Evolutionary conservation across 164 flowering plant genomes (phyloP), one percentile per base, ranked within the genome.

Genomic region (Magnolia sinica): DNA sequence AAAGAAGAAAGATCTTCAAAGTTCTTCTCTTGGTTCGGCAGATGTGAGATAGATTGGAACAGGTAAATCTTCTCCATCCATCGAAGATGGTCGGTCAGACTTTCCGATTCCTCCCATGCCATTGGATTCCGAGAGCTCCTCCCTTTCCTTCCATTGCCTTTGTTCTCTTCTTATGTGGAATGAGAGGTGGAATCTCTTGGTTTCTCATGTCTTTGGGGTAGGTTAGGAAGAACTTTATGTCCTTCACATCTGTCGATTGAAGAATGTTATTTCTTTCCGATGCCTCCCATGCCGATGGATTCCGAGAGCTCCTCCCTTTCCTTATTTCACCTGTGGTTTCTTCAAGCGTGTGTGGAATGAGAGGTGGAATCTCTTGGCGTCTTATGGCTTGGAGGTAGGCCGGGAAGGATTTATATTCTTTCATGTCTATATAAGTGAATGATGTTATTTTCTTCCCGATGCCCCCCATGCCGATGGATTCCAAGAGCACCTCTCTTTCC

Each of bases 221-320:
- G 18, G 13, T 6, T 55, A 16, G 61, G 13, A 55, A 55, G 61
- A 55, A 55, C 13, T 10, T 55, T 1, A 2, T 0, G 1, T 55
- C 61, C 18, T 55, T 55, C 18, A 10, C 4, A 10, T 3, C 61
- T 1, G 61, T 16, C 61, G 61, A 16, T 55, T 55, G 16, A 55
- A 7, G 61, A 9, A 10, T 55, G 61, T 55, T 55, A 55, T 55
- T 55, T 55, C 23, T 64, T 64, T 18, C 67, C 67, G 67, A 64
- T 18, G n/a, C 67, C 67, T 64, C 67, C 67, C 67, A 64, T 64
- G 27, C 67, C 67, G 24, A 10, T 18, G 67, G 67, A 19, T n/a
- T 18, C 67, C 67, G 24, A 64, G 22, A 22, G 67, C 22, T n/a
- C 67, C 24, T 64, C 67, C 23, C 67, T n/a, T 19, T 64, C 27